Evolutionary conservation across 2,329 filamentous ascomycete genomes (phyloP), one percentile per base, ranked within the genome.

Genomic region (Tolypocladium inflatum): DNA sequence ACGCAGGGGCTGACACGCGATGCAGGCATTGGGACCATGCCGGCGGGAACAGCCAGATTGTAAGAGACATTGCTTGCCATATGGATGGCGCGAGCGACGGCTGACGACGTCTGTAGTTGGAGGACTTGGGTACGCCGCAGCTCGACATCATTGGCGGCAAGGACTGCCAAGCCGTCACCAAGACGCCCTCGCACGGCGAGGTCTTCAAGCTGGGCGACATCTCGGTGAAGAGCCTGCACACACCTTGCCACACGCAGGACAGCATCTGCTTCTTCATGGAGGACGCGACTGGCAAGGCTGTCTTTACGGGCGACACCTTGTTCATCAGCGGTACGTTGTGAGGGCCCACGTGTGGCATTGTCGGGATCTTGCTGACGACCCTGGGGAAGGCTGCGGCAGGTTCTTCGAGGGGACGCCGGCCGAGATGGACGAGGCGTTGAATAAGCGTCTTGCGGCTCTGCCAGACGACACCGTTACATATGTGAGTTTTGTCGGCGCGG

Each of bases 241-340:
- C 94, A 15, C 94, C 94, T 2, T 99, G 94, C 73, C 94, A 99
- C 72, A 99, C 94, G 1, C 92, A 97, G 76, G 94, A 99, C 76
- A 97, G 92, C 73, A 96, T 99, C 70, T 99, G 94, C 79, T 99
- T 87, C 78, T 90, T 86, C 65, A 86, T 94, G 78, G 84, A 96
- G 73, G 93, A 99, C 68, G 86, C 85, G 23, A 78, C 84, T 54
- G 76, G 82, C 58, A 86, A 83, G 66, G 92, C 82, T 9, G 91
- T 99, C 3, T 99, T 99, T 69, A 97, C 94, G 0, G 94, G 94
- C 11, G 94, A 99, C 71, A 99, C 94, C 0, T 78, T 99, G 42
- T 99, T 99, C 75, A 93, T 96, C 69, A 92, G 89, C 59, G 92
- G 90, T 90, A 72, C 56, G 65, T 63, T 33, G 8, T 23, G n/a